Evolutionary conservation across 139 green algal genomes (phyloP).

Genomic region (Closterium sp.): DNA sequence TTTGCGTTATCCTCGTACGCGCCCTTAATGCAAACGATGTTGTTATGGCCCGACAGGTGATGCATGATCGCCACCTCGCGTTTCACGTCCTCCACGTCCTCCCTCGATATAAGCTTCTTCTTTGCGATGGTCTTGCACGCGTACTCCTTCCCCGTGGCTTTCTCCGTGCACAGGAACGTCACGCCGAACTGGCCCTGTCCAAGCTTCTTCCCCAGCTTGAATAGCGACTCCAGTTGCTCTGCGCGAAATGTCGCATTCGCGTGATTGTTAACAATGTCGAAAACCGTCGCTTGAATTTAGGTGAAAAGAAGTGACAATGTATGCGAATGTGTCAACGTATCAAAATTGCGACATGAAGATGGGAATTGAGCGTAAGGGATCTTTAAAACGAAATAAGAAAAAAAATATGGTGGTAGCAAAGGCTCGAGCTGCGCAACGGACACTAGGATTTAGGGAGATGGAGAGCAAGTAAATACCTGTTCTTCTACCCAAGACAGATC

Average conservation of each 20-base stretch:
- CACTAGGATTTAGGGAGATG: not conserved
- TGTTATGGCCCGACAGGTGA: constrained; percentile 75
- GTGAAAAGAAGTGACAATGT: not conserved
- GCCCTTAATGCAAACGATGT: constrained; percentile 66
- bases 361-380: not conserved
- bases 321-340: not conserved
- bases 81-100: constrained; percentile 92
- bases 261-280: not conserved
- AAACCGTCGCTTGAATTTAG: not conserved
- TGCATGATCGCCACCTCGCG: constrained; percentile 94
- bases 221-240: constrained; percentile 13
- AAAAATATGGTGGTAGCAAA: not conserved
- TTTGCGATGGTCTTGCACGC: constrained; percentile 94
- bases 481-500: not conserved
- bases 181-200: constrained; percentile 37
- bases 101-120: constrained; percentile 73
- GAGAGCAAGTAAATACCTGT: not conserved
- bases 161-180: constrained; percentile 22
- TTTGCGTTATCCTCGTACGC: constrained; percentile 25
- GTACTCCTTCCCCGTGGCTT: constrained; percentile 54
- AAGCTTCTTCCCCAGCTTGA: constrained; percentile 22
- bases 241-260: not conserved
- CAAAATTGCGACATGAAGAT: not conserved
- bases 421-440: not conserved
- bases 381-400: not conserved